Evolutionary conservation across 805 yeast species (phyloP).

Genomic region (Nakazawaea laoshanensis): DNA sequence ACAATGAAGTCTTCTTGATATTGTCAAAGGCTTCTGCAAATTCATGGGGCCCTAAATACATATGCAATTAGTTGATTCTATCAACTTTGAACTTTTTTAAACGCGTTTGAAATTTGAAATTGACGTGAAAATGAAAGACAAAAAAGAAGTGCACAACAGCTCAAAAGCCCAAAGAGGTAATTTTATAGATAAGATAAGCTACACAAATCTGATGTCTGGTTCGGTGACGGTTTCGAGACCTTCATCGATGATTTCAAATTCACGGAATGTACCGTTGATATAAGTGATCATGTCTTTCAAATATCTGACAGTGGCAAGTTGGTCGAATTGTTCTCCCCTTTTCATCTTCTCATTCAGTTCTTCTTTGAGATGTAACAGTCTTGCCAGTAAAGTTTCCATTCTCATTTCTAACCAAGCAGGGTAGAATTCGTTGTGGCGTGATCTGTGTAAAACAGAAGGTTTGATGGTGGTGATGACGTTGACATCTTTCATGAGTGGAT

Average conservation of each 20-base stretch:
- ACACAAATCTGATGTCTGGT: slow-evolving; percentile 2
- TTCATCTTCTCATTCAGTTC: slow-evolving; percentile 13
- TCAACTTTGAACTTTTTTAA: slow-evolving; percentile 1
- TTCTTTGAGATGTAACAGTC: slow-evolving; percentile 15
- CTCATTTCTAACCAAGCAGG: slow-evolving; percentile 21
- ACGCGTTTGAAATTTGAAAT: not conserved
- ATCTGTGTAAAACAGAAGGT: slow-evolving; percentile 19
- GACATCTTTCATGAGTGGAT: slow-evolving; percentile 21
- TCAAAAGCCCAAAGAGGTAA: not conserved
- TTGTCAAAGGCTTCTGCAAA: slow-evolving; percentile 61
- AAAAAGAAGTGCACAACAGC: not conserved
- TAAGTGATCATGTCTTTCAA: slow-evolving; percentile 18
- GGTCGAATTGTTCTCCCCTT: slow-evolving; percentile 21
- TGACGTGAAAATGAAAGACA: not conserved
- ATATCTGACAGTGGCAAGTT: slow-evolving; percentile 19
- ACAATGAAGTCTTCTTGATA: slow-evolving; percentile 62
- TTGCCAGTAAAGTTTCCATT: slow-evolving; percentile 17
- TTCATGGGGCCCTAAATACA: slow-evolving; percentile 71
- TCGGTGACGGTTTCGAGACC: slow-evolving; percentile 6
- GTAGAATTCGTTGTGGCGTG: slow-evolving; percentile 22
- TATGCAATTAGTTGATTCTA: too few relatives aligned
- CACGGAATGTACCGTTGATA: slow-evolving; percentile 23
- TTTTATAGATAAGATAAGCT: slow-evolving; percentile 3
- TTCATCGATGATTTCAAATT: slow-evolving; percentile 21
- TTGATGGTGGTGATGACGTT: slow-evolving; percentile 23